These are phyloP conservation scores for Nannochloris sp. DNA, from an alignment of 139 green algal genomes.

Conservation along the genomic window DNA sequence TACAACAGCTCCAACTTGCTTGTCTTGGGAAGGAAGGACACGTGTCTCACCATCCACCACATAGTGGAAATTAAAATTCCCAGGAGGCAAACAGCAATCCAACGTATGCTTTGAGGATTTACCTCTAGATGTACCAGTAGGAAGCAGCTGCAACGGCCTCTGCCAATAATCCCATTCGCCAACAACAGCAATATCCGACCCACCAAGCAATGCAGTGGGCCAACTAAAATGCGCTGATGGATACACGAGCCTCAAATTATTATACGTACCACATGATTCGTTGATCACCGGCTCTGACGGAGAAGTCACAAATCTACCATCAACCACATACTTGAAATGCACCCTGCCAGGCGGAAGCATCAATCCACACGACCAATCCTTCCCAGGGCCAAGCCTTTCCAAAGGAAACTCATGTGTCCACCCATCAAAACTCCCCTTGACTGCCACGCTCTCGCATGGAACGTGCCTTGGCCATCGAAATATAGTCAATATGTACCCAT, in stretches of 20 bases:
- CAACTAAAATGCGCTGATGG: constrained; percentile 34
- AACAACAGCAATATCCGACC: constrained; percentile 32
- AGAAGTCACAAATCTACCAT: constrained; percentile 37
- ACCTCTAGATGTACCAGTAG: neutral
- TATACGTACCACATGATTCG: constrained; percentile 27
- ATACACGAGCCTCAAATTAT: constrained; percentile 43
- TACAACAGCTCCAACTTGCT: constrained; percentile 34
- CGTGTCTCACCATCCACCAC: constrained; percentile 46
- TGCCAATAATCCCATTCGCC: constrained; percentile 39
- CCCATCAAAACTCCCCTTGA: constrained; percentile 32
- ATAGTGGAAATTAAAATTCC: constrained; percentile 43
- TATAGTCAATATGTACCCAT: constrained; percentile 18
- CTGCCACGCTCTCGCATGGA: constrained; percentile 17
- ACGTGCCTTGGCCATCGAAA: constrained; percentile 38
- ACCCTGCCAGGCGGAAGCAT: constrained; percentile 12
- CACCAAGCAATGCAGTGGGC: constrained; percentile 12
- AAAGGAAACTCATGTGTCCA: constrained; percentile 28
- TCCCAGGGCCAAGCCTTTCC: neutral
- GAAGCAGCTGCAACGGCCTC: constrained; percentile 33
- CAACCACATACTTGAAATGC: constrained; percentile 29
- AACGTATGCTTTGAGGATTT: constrained; percentile 10
- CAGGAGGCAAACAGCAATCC: constrained; percentile 35
- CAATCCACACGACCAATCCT: constrained; percentile 36
- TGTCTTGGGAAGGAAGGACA: constrained; percentile 28
- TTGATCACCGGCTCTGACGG: constrained; percentile 31